A percentile compares a stretch with the other conserved stretches of the same genome.
phyloP scores from a whole-genome alignment of 495 filamentous ascomycete genomes.

The Aspergillus carlsbadensis region DNA sequence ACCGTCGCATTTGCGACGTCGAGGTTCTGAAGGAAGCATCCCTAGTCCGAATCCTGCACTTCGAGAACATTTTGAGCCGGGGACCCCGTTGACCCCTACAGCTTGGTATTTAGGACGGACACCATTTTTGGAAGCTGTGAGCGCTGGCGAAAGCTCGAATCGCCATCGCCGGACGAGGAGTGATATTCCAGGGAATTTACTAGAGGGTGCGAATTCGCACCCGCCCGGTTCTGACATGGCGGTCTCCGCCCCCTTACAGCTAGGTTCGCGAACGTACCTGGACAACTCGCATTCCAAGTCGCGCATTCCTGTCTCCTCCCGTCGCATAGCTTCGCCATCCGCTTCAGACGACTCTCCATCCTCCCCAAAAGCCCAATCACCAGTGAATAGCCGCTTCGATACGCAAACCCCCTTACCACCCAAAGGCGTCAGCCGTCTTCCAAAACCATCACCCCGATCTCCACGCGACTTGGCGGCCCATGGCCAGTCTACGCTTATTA shows the following conservation, averaged over 20 bases:
- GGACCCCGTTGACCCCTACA: slow-evolving; percentile 52
- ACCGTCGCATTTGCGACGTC: slow-evolving; percentile 38
- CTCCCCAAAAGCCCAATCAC: slow-evolving; percentile 43
- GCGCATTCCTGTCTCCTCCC: slow-evolving; percentile 56
- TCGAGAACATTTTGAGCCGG: slow-evolving; percentile 40
- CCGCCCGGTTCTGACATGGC: slow-evolving; percentile 40
- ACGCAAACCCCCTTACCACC: slow-evolving; percentile 37
- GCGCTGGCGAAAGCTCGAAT: slow-evolving; percentile 26
- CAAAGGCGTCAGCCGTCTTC: slow-evolving; percentile 45
- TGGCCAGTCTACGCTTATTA: slow-evolving; percentile 31
- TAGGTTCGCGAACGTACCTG: slow-evolving; percentile 26
- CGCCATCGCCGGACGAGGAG: slow-evolving; percentile 50
- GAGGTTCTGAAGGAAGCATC: slow-evolving; percentile 55
- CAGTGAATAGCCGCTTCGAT: slow-evolving; percentile 36
- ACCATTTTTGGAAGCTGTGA: slow-evolving; percentile 48
- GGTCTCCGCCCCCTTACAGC: slow-evolving; percentile 35
- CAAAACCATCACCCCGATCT: slow-evolving; percentile 40
- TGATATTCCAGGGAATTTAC: slow-evolving; percentile 35
- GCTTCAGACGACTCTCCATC: slow-evolving; percentile 45
- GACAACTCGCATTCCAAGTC: slow-evolving; percentile 52
- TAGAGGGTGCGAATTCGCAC: slow-evolving; percentile 26
- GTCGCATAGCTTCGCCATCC: slow-evolving; percentile 46
- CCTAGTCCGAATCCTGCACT: slow-evolving; percentile 52
- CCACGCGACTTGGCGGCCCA: slow-evolving; percentile 32
- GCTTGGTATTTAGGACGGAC: slow-evolving; percentile 55